Evolutionary conservation across 257 asterid species (phyloP).

Genomic region (Jaltomata sinuosa): DNA sequence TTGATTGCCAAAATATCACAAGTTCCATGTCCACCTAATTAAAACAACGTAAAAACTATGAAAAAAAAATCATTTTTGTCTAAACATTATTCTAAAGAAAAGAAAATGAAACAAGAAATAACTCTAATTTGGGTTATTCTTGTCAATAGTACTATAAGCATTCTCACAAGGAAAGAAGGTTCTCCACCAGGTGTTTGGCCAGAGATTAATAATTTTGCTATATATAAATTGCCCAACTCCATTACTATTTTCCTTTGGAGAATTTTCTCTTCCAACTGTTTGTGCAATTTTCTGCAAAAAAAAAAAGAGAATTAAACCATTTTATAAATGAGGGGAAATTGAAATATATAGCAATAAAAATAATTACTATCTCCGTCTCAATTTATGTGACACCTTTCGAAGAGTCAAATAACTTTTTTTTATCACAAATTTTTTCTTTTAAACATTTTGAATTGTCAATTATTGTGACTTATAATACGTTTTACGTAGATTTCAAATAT

Average conservation of each 20-base stretch:
- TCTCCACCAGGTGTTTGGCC: neutral
- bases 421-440: neutral
- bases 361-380: neutral
- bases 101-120: neutral
- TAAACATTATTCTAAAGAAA: neutral
- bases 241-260: neutral
- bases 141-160: neutral
- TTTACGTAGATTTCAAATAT: neutral
- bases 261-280: neutral
- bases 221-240: neutral
- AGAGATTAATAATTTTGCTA: neutral
- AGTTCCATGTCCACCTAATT: neutral
- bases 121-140: neutral
- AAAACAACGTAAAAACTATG: neutral
- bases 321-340: neutral
- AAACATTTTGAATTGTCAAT: neutral
- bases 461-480: neutral
- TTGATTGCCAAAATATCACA: neutral
- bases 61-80: neutral
- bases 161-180: neutral
- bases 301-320: neutral
- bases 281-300: neutral
- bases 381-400: neutral
- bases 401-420: neutral
- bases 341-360: neutral